phyloP scores from a whole-genome alignment of 75 land plant genomes.

The Picea sitchensis region DNA sequence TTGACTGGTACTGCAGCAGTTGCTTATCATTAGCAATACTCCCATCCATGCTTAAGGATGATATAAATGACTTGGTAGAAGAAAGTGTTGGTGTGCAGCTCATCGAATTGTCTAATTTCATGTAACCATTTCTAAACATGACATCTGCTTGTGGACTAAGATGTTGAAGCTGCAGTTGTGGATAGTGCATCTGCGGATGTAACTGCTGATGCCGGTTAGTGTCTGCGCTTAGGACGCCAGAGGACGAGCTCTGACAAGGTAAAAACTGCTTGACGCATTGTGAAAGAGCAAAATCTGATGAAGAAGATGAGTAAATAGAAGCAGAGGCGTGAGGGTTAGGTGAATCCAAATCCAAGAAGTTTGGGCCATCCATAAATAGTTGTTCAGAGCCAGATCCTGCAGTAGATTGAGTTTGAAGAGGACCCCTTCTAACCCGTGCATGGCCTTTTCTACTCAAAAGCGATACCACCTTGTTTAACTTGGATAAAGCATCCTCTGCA shows the following conservation, averaged over 20 bases:
- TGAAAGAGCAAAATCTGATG: conserved; percentile 12
- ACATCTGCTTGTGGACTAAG: conserved; percentile 24
- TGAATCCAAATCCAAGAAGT: conserved; percentile 3
- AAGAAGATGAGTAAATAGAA: conserved; percentile 12
- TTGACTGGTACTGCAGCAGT: conserved; percentile 33
- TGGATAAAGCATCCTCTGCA: conserved; percentile 64
- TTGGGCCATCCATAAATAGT: conserved; percentile 18
- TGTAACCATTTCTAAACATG: conserved; percentile 30
- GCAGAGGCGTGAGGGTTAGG: conserved; percentile 6
- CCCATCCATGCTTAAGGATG: conserved; percentile 78
- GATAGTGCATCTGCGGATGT: conserved; percentile 48
- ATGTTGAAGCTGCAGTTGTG: conserved; percentile 4
- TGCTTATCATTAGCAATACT: conserved; percentile 52
- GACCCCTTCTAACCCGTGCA: conserved; percentile 60
- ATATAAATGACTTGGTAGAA: conserved; percentile 58
- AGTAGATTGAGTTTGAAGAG: conserved; percentile 13
- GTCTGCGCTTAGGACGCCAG: conserved; percentile 11
- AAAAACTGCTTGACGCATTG: conserved; percentile 23
- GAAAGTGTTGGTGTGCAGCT: conserved; percentile 75
- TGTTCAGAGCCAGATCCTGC: conserved; percentile 11
- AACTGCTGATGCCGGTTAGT: conserved; percentile 23
- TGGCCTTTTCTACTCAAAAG: conserved; percentile 65
- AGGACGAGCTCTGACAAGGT: conserved; percentile 7
- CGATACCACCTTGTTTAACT: conserved; percentile 71
- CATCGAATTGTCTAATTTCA: conserved; percentile 65